Evolutionary conservation across 805 yeast species (phyloP), one percentile per base, ranked within the genome.

Genomic region (Barnettozyma sp.): DNA sequence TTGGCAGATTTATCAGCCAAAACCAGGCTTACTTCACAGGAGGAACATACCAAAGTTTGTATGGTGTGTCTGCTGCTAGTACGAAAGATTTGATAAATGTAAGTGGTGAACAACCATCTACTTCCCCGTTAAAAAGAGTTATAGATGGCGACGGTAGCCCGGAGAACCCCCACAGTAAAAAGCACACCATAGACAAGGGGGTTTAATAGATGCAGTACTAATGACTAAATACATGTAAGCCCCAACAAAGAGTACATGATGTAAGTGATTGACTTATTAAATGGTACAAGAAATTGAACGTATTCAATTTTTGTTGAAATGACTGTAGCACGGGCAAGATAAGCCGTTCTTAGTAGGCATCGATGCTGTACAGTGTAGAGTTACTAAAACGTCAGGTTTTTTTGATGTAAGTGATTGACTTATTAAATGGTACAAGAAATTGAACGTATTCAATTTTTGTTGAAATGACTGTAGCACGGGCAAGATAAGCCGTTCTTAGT

Each of bases 311-410:
- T 9, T 22, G n/a, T n/a, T n/a, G n/a, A n/a, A n/a, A n/a, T n/a
- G n/a, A n/a, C n/a, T n/a, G n/a, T n/a, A n/a, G n/a, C n/a, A n/a
- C n/a, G n/a, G n/a, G n/a, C n/a, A n/a, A n/a, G n/a, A n/a, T n/a
- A n/a, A n/a, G n/a, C n/a, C n/a, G n/a, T n/a, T n/a, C n/a, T n/a
- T n/a, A n/a, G n/a, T n/a, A n/a, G n/a, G n/a, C n/a, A n/a, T 27
- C 22, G 22, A 15, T 15, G 26, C 34, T 13, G 19, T 20, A 19
- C n/a, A 9, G n/a, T 27, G 13, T 20, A 29, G 6, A 7, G 27
- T 5, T 23, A 21, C 37, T 28, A 84, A 54, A 85, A 85, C 3
- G 73, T 60, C 19, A 86, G 60, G 30, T 66, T 65, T 53, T 83
- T 31, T 10, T 36, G 22, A 36, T 24, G 39, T 27, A 26, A 22